Base-by-base conservation (phyloP, 495 filamentous ascomycete genomes). In the Penicillium maclennaniae region DNA sequence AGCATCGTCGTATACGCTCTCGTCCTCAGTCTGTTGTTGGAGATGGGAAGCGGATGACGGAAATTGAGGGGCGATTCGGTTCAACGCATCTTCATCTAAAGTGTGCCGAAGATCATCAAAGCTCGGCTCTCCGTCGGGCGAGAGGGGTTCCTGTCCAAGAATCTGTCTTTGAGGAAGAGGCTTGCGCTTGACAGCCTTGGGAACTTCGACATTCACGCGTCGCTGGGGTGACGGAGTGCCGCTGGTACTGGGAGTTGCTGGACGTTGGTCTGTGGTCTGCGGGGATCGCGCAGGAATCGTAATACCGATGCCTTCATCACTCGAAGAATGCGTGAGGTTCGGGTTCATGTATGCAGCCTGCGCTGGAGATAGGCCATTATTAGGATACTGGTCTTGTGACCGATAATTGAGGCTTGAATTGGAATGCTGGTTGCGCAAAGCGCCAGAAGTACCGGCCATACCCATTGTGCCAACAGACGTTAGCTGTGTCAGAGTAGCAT, bases 401-500 rank as follows among this genome's bases (percentile, higher is more conserved):
- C 50, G 39, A 25, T 53, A 48, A 26, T 56, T 41, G 19, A 53
- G 45, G 25, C 28, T 49, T 49, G 43, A 27, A n/a, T 65, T 45
- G 44, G 60, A 44, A 34, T 66, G 58, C 23, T 70, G 59, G 43
- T 61, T 59, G 27, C 69, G 65, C 36, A 56, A 63, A 26, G 65
- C 58, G 54, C 67, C 67, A 23, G 76, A 70, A 28, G 74, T 60
- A 44, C 58, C 63, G 12, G 52, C 54, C 37, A 65, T 58, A 4
- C 68, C 68, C 45, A 81, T 60, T 17, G 75, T 79, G 15, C 81
- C 82, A 37, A 86, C 86, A 38, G 83, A 85, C 27, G 80, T 80
- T 45, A 97, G 63, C 61, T 95, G 89, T 2, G 83, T 77, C 8
- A 97, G 76, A 15, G 92, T 97, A 5, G 83, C 85, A 50, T 82